phyloP scores from a whole-genome alignment of 2,329 filamentous ascomycete genomes.

The Ophiostoma sp. region DNA sequence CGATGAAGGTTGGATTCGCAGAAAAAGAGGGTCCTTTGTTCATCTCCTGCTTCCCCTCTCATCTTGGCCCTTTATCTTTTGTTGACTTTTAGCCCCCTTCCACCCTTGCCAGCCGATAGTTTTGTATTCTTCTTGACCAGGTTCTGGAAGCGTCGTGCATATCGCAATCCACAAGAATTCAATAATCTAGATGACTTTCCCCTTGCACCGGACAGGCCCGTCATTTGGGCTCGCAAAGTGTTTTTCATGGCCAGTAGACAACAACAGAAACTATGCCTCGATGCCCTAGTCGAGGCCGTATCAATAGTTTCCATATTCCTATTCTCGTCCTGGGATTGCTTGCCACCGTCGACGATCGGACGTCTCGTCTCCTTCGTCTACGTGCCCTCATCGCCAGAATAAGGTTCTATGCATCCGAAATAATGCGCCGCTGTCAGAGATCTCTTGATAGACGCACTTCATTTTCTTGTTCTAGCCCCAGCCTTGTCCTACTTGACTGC shows the following conservation, averaged over 20 bases:
- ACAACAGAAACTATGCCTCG: neutral
- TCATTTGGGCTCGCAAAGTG: neutral
- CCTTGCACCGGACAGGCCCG: neutral
- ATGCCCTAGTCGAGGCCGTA: neutral
- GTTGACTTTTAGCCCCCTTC: neutral
- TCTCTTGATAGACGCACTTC: neutral
- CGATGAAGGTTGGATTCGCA: neutral
- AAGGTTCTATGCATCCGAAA: neutral
- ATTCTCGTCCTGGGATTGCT: neutral
- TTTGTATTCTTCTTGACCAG: neutral
- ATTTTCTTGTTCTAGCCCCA: neutral
- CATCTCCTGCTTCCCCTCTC: neutral
- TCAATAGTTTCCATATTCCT: neutral
- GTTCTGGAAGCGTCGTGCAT: conserved; percentile 6
- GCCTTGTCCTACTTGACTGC: neutral
- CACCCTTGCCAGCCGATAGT: neutral
- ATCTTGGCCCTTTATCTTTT: neutral
- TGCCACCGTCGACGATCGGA: neutral
- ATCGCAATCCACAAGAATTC: neutral
- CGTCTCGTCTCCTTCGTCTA: neutral
- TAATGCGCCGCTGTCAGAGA: conserved; percentile 8
- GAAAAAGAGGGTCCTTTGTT: neutral
- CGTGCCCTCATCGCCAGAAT: neutral
- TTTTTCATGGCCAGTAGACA: neutral
- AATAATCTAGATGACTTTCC: neutral